These are phyloP conservation scores for Solanum lycopersicoides DNA, from an alignment of 257 asterid genomes.

Conservation along the genomic window DNA sequence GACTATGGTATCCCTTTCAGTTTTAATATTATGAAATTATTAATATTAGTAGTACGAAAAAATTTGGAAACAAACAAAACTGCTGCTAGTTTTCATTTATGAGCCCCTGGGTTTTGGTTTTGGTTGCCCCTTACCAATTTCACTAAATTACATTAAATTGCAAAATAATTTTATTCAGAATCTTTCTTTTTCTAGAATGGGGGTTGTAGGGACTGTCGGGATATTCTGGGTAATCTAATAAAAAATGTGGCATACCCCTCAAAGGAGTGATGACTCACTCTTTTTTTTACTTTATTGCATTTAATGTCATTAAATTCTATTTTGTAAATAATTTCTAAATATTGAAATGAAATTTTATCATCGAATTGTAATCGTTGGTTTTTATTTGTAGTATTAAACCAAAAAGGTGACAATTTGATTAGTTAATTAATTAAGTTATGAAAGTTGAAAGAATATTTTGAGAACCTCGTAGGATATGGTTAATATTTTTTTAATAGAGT, in stretches of 20 bases:
- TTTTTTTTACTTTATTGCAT: background rate
- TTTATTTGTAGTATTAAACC: background rate
- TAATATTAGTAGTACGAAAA: background rate
- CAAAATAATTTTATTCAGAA: background rate
- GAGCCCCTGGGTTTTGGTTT: conserved; percentile 21
- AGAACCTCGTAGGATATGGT: background rate
- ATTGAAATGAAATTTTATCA: background rate
- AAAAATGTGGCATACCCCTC: background rate
- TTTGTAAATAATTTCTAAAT: background rate
- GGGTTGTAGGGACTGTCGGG: background rate
- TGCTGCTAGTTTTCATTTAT: conserved; percentile 13
- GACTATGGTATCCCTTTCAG: conserved; percentile 6
- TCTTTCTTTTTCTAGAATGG: background rate
- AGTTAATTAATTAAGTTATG: background rate
- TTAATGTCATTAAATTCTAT: background rate
- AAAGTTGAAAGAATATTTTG: background rate
- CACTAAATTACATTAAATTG: conserved; percentile 7
- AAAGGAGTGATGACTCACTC: background rate
- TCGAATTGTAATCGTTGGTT: background rate
- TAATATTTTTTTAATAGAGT: background rate
- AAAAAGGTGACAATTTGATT: background rate
- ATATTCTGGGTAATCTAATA: background rate
- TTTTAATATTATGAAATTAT: background rate
- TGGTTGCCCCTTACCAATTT: background rate
- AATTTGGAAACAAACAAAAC: background rate